Evolutionary conservation across 2,329 filamentous ascomycete species (phyloP).

Genomic region (Penicillium sp.): DNA sequence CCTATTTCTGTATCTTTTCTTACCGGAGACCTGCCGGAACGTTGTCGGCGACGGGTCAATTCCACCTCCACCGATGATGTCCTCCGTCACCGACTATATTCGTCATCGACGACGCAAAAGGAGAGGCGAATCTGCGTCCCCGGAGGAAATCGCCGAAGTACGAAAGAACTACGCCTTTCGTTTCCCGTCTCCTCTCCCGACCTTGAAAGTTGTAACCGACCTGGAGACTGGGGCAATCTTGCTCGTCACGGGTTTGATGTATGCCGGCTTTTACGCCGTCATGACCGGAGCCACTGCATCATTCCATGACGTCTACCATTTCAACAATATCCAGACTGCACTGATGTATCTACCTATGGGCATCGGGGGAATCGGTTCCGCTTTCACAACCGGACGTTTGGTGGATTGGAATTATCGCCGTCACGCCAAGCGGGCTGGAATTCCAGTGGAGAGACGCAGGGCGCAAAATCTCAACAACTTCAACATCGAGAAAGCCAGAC

Average conservation of each 20-base stretch:
- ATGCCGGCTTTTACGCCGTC: conserved; percentile 50
- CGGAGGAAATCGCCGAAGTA: conserved; percentile 7
- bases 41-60: conserved; percentile 40
- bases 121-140: conserved; percentile 4
- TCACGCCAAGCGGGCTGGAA: conserved; percentile 59
- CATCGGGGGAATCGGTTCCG: conserved; percentile 18
- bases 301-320: conserved; percentile 47
- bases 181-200: conserved; percentile 40
- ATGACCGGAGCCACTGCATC: conserved; percentile 48
- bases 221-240: conserved; percentile 39
- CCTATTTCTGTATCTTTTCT: conserved; percentile 54
- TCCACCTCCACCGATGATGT: conserved; percentile 26
- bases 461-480: conserved; percentile 38
- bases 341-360: conserved; percentile 36
- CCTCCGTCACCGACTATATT: conserved; percentile 21
- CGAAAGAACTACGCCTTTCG: conserved; percentile 20
- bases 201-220: conserved; percentile 37
- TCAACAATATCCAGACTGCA: conserved; percentile 49
- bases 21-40: conserved; percentile 53
- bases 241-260: conserved; percentile 43
- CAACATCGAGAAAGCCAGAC: conserved; percentile 47
- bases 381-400: conserved; percentile 50
- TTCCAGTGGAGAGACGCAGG: conserved; percentile 57
- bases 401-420: conserved; percentile 73
- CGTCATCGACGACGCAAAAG: conserved; percentile 21